phyloP scores from a whole-genome alignment of 108 stramenopile genomes.

The Discostella stelligeroides region DNA sequence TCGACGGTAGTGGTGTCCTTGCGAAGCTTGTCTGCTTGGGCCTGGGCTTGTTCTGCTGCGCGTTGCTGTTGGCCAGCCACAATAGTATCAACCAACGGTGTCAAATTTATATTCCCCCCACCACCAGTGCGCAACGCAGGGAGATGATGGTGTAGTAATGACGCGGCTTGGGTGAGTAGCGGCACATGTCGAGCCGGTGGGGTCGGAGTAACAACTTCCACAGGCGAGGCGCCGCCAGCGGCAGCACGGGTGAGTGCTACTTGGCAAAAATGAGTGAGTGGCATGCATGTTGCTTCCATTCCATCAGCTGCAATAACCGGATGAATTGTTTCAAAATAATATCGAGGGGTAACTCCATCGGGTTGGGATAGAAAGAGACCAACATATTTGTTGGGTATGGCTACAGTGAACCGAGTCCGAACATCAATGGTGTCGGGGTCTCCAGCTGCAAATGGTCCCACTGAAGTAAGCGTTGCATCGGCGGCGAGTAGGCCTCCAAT shows the following conservation, averaged over 20 bases:
- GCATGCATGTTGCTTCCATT: neutral
- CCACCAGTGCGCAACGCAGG: neutral
- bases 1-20: constrained; percentile 4
- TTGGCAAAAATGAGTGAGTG: no score
- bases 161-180: neutral
- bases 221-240: neutral
- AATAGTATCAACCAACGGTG: neutral
- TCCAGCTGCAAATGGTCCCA: neutral
- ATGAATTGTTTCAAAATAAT: no score
- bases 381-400: no score
- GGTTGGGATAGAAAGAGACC: constrained; percentile 10
- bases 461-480: neutral
- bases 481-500: neutral
- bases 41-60: constrained; percentile 1
- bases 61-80: constrained; percentile 15
- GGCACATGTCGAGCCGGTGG: constrained; percentile 5
- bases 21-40: neutral
- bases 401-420: constrained; percentile 4
- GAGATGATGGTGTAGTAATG: neutral
- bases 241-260: neutral
- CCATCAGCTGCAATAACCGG: constrained; percentile 7
- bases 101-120: constrained; percentile 1
- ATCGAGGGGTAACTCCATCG: constrained; percentile 10
- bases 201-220: neutral
- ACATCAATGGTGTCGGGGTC: constrained; percentile 5